A percentile compares a stretch with the other conserved stretches of the same genome.
Conservation (phyloP, 352 stramenopile species). For the Phytopythium ostracodes region DNA sequence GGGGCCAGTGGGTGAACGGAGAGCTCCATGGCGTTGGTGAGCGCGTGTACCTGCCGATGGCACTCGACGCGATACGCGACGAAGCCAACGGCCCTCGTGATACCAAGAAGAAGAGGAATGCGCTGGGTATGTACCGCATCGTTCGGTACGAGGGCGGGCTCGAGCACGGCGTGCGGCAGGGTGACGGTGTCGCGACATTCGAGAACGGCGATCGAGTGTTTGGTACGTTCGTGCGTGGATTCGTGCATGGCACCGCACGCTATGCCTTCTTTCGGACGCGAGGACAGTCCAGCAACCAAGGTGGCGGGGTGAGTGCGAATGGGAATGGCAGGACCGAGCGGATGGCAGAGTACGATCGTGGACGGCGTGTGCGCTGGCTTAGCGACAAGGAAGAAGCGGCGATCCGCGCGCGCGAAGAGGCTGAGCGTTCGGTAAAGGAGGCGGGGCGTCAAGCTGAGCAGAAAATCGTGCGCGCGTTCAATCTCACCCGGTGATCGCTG, state of each 20-base stretch:
- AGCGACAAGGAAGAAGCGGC: slow-evolving; percentile 33
- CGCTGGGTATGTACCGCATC: slow-evolving; percentile 43
- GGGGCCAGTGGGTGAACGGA: slow-evolving; percentile 43
- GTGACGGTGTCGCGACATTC: slow-evolving; percentile 39
- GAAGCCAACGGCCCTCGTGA: slow-evolving; percentile 9
- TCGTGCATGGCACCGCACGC: slow-evolving; percentile 34
- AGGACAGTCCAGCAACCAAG: not conserved
- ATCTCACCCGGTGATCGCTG: not conserved
- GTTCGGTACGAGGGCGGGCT: slow-evolving; percentile 55
- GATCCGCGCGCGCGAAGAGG: slow-evolving; percentile 6
- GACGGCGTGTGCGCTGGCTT: slow-evolving; percentile 48
- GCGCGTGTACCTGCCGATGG: slow-evolving; percentile 46
- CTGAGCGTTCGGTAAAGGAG: not conserved
- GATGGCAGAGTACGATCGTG: slow-evolving; percentile 31
- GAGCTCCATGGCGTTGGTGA: slow-evolving; percentile 45
- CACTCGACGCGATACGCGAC: slow-evolving; percentile 38
- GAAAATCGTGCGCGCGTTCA: slow-evolving; percentile 11
- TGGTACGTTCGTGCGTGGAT: slow-evolving; percentile 42
- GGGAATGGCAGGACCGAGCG: slow-evolving; percentile 12
- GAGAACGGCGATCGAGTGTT: slow-evolving; percentile 51
- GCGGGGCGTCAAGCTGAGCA: slow-evolving; percentile 11
- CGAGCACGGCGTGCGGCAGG: slow-evolving; percentile 40
- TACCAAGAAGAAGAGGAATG: not conserved
- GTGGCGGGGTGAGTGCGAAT: slow-evolving; percentile 7
- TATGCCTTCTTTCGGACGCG: slow-evolving; percentile 27